These are phyloP conservation scores for Epichloe gansuensis DNA, from an alignment of 2,329 filamentous ascomycete species.

Conservation along the genomic window DNA sequence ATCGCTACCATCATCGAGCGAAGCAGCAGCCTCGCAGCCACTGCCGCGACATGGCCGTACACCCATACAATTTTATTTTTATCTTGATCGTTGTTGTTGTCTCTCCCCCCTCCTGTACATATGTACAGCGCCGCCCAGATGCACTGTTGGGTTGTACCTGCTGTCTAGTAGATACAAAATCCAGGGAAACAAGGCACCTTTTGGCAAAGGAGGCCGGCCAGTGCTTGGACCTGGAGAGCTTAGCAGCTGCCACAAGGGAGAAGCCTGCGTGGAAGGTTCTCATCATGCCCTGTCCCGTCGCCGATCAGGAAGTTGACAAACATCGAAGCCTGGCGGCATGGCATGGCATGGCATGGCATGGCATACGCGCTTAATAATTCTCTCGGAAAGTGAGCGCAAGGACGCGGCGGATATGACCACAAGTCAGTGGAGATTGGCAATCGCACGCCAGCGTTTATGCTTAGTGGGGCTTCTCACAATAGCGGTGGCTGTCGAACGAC, in stretches of 20 bases:
- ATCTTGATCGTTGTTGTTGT: not conserved
- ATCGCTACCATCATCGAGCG: not conserved
- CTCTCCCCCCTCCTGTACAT: not conserved
- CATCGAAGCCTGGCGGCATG: not conserved
- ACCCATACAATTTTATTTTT: not conserved
- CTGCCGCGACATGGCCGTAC: not conserved
- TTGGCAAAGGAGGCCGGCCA: not conserved
- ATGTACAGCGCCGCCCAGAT: not conserved
- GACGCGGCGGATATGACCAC: slow-evolving; percentile 1
- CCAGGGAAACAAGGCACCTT: not conserved
- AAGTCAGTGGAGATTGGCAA: slow-evolving; percentile 11
- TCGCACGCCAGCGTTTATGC: slow-evolving; percentile 7
- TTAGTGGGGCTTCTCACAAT: slow-evolving; percentile 8
- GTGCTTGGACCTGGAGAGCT: not conserved
- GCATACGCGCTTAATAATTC: slow-evolving; percentile 5
- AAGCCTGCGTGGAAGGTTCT: not conserved
- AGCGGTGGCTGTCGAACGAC: slow-evolving; percentile 7
- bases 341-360: not conserved
- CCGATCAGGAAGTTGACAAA: not conserved
- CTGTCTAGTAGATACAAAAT: not conserved
- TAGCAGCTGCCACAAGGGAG: not conserved
- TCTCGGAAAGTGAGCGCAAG: not conserved
- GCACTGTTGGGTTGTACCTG: not conserved
- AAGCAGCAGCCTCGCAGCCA: not conserved
- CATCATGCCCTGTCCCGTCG: not conserved